phyloP scores from a whole-genome alignment of 2,329 filamentous ascomycete species.

The Colletotrichum liaoningense region DNA sequence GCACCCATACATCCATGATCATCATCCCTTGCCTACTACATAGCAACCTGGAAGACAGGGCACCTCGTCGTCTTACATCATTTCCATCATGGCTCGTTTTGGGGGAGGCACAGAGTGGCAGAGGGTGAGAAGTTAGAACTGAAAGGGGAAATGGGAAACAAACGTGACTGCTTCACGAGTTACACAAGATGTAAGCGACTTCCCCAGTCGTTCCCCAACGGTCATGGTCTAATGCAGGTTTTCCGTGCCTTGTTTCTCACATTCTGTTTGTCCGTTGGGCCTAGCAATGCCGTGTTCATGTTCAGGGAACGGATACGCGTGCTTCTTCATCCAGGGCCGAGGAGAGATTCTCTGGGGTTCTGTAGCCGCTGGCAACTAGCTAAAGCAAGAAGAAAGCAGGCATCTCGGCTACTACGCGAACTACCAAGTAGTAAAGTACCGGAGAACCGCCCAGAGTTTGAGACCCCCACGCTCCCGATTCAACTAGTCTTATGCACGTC shows the following conservation, averaged over 20 bases:
- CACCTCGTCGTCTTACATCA: neutral
- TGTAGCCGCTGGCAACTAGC: neutral
- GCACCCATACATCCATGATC: neutral
- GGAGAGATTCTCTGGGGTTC: neutral
- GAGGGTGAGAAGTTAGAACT: neutral
- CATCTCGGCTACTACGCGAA: neutral
- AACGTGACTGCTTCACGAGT: neutral
- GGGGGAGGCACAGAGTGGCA: no score
- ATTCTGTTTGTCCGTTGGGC: neutral
- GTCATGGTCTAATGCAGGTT: neutral
- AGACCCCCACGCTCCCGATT: slow-evolving; percentile 28
- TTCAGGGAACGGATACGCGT: no score
- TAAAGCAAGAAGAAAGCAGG: neutral
- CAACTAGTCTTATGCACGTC: slow-evolving; percentile 27
- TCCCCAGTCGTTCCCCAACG: neutral
- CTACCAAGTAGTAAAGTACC: neutral
- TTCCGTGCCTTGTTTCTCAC: neutral
- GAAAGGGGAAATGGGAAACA: neutral
- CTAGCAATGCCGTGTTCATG: no score
- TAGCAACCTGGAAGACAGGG: no score
- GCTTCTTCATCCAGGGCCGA: no score
- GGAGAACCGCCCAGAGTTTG: neutral
- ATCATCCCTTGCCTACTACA: neutral
- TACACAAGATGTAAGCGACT: neutral
- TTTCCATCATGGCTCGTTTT: neutral